These are phyloP conservation scores for Penicillium parvum DNA, from an alignment of 495 filamentous ascomycete genomes.

Conservation along the genomic window DNA sequence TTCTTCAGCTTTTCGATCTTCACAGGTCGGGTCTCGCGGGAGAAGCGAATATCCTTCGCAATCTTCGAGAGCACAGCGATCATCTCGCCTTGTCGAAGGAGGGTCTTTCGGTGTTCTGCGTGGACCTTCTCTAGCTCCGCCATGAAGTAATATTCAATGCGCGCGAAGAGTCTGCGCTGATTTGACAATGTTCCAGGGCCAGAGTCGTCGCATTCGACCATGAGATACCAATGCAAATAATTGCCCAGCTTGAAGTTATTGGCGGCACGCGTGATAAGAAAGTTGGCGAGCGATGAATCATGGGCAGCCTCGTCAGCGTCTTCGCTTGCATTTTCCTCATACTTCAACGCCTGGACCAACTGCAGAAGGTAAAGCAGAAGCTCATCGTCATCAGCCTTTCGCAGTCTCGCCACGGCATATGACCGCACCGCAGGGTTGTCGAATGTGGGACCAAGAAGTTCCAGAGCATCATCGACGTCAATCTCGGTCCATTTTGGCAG, in stretches of 20 bases:
- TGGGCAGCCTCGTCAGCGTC: conserved; percentile 59
- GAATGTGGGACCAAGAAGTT: conserved; percentile 87
- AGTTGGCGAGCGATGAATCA: conserved; percentile 85
- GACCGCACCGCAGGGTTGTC: conserved; percentile 82
- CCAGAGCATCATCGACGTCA: conserved; percentile 93
- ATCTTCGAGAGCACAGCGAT: conserved; percentile 83
- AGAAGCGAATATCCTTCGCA: conserved; percentile 81
- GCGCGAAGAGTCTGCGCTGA: conserved; percentile 79
- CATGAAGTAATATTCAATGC: conserved; percentile 96
- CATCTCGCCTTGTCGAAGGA: conserved; percentile 85
- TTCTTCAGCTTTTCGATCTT: conserved; percentile 82
- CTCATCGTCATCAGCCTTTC: conserved; percentile 92
- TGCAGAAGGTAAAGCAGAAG: conserved; percentile 89
- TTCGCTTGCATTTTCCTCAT: conserved; percentile 66
- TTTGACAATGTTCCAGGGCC: conserved; percentile 63
- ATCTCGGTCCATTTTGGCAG: conserved; percentile 95
- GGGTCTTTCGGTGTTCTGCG: conserved; percentile 64
- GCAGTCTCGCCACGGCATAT: conserved; percentile 87
- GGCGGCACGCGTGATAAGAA: conserved; percentile 80
- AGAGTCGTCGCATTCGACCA: conserved; percentile 91
- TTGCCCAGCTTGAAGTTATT: conserved; percentile 87
- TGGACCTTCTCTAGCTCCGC: conserved; percentile 59
- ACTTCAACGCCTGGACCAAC: conserved; percentile 94
- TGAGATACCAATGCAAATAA: conserved; percentile 96
- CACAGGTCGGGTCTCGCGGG: conserved; percentile 66